Conservation (phyloP, 2,329 filamentous ascomycete genomes). For the Colletotrichum truncatum region DNA sequence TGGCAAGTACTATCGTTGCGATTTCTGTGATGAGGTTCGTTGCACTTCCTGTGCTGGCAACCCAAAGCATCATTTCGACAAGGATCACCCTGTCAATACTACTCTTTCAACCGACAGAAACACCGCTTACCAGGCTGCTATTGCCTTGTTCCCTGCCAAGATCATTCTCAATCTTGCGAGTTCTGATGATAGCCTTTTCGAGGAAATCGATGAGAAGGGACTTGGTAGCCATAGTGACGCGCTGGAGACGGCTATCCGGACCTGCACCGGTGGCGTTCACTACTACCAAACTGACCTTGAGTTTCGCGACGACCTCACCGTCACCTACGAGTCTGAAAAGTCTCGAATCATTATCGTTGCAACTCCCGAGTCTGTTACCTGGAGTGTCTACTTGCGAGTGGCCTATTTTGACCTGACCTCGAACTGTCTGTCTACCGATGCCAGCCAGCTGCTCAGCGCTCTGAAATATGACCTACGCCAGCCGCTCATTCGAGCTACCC, state of each 20-base stretch:
- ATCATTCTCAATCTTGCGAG: background rate
- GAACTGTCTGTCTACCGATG: background rate
- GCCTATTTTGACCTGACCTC: background rate
- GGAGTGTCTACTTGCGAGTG: constrained; percentile 27
- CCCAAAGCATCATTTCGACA: constrained; percentile 42
- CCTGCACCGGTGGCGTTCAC: background rate
- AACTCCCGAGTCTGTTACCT: constrained; percentile 7
- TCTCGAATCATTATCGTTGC: constrained; percentile 23
- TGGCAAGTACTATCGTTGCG: constrained; percentile 37
- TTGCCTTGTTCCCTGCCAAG: background rate
- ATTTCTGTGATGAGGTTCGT: constrained; percentile 43
- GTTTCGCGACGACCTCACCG: constrained; percentile 18
- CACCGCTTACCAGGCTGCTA: background rate
- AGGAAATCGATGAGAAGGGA: background rate
- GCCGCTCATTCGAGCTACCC: constrained; percentile 7
- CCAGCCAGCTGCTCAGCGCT: background rate
- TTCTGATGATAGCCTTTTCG: background rate
- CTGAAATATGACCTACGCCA: constrained; percentile 9
- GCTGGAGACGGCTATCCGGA: background rate
- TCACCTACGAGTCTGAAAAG: constrained; percentile 20
- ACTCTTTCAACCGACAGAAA: background rate
- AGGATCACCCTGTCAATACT: constrained; percentile 6
- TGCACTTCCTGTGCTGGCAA: constrained; percentile 50
- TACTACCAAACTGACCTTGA: constrained; percentile 16
- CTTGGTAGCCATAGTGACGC: background rate